Base-by-base conservation (phyloP, 768 basidiomycete genomes). In the Leccinum fibrillosum region DNA sequence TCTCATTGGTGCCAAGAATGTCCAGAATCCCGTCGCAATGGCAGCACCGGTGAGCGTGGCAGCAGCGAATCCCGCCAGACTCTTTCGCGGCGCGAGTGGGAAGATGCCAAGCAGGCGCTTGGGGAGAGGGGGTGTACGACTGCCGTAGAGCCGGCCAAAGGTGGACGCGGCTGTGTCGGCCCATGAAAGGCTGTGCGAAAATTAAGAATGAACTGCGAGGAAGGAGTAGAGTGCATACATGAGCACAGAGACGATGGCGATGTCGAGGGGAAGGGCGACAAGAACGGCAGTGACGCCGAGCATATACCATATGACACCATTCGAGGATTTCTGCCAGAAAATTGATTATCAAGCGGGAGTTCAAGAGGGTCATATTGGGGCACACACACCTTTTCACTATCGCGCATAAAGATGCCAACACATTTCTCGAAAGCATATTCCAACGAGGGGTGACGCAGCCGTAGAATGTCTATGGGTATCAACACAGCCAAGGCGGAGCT, bases 131-230 rank as follows among this genome's bases (percentile, higher is more conserved):
- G 84, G 82, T 0, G 92, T 92, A 49, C 76, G 74, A n/a, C 77
- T 75, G 42, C 92, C 92, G 70, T 83, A 92, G 34, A 92, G 76
- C n/a, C 94, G 85, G 47, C 94, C 94, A 62, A 96, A 77, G 12
- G 92, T 95, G 10, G 94, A 96, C 5, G 94, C 94, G 17, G 93
- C 86, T 1, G 94, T 96, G 72, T 97, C 94, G 0, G 92, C 94
- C 94, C 94, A 97, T 32, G 93, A 94, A 50, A 97, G 85, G 60
- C 94, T 96, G 65, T 37, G 34, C 0, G 21, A 12, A 19, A 23
- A 39, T 25, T 15, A 17, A 56, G 9, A 7, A 19, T 55, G 28
- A 53, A 34, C 8, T 26, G 35, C 3, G 28, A 32, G 2, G 30
- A 39, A 26, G 26, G 39, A 44, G 26, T 34, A n/a, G 42, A 44